Percentiles rank a stretch among this genome's conserved stretches.
Evolutionary conservation across 129 eudicot genomes (phyloP).

Genomic region (Centrapalus pauciflorus): DNA sequence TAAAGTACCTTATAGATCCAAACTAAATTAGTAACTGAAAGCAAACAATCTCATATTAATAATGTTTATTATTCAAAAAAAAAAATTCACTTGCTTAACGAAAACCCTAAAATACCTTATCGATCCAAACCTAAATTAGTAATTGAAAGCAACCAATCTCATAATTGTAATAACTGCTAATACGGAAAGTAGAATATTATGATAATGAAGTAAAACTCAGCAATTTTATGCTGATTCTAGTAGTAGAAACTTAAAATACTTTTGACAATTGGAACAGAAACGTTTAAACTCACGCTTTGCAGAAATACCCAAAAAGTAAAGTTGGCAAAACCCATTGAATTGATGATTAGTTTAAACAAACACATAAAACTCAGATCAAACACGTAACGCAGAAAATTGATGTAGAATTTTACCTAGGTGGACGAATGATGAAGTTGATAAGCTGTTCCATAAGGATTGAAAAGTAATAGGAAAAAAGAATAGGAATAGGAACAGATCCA

Average conservation of each 20-base stretch:
- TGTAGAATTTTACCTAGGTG: conserved; percentile 76
- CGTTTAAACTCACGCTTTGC: too few species aligned
- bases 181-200: too few species aligned
- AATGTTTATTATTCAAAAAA: too few species aligned
- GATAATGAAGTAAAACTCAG: too few species aligned
- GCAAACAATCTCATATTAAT: conserved; percentile 1
- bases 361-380: not conserved
- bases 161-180: too few species aligned
- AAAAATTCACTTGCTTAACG: too few species aligned
- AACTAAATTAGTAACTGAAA: not conserved
- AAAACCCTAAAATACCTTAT: too few species aligned
- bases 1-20: conserved; percentile 2
- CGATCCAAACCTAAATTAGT: not conserved
- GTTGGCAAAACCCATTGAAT: too few species aligned
- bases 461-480: too few species aligned
- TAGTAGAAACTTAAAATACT: not conserved
- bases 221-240: too few species aligned
- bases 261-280: not conserved
- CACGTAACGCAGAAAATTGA: not conserved
- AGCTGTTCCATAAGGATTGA: too few species aligned
- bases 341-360: not conserved
- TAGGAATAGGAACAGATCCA: too few species aligned
- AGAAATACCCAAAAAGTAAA: not conserved
- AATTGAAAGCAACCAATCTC: conserved; percentile 3
- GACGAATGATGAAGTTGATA: conserved; percentile 89